Evolutionary conservation across 805 yeast species (phyloP), one percentile per base, ranked within the genome.

Genomic region (Nakazawaea molendinolei): DNA sequence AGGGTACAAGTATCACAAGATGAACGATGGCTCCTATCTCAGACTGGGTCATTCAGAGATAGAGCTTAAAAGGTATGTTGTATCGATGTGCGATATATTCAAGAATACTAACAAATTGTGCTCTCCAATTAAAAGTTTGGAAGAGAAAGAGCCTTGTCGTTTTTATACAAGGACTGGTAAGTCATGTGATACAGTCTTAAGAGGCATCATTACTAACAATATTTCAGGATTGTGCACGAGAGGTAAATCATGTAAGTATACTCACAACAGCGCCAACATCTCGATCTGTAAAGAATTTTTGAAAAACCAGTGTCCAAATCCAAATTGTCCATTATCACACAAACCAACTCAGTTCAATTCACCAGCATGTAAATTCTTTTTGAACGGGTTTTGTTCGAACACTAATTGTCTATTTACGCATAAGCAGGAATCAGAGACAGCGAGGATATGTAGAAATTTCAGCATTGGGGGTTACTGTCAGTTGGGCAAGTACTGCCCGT

Each of bases 401-500:
- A 46, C 49, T 4, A 54, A 64, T 23, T 77, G 85, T 54, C 60
- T 55, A 47, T 86, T 51, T 47, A 59, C 63, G 23, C 84, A 69
- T 55, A 69, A 63, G 60, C 48, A 48, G 35, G 73, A 65, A 25
- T 54, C 45, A 19, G 57, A 63, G 50, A 34, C 28, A 14, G n/a
- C 17, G 8, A 20, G 34, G 5, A 61, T 74, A 1, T 84, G 95
- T 49, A 62, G 85, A 16, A 76, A 71, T 20, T 85, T 84, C 60
- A 70, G 89, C 4, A 47, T 77, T 23, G 72, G 73, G 13, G 87
- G 89, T 1, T 81, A 71, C 58, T 85, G 94, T 54, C 69, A 61
- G 21, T 53, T 71, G 17, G 95, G 92, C 0, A 49, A 56, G 18
- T 44, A 48, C 21, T 84, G 94, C 50, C 63, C 69, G 5, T 67